Evolutionary conservation across 495 filamentous ascomycete species (phyloP).

Genomic region (Aspergillus bridgeri): DNA sequence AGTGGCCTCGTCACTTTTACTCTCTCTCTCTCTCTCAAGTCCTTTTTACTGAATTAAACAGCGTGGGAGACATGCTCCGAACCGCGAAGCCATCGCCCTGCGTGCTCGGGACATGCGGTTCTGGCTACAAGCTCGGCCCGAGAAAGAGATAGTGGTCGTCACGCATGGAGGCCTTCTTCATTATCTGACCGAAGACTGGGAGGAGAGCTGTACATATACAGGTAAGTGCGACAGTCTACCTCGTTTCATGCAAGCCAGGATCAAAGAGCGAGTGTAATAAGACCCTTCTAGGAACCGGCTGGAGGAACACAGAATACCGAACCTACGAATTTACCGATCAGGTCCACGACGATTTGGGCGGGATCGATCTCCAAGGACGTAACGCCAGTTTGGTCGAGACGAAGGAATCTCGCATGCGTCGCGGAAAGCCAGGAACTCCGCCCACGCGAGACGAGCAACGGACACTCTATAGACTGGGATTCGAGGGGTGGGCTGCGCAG

Average conservation of each 20-base stretch:
- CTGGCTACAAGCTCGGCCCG: slow-evolving; percentile 50
- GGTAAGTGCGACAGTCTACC: slow-evolving; percentile 26
- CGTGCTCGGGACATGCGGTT: slow-evolving; percentile 54
- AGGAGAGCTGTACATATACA: slow-evolving; percentile 40
- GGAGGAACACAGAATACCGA: slow-evolving; percentile 72
- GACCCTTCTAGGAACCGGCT: slow-evolving; percentile 56
- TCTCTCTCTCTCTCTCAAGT: neutral
- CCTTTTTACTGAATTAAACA: neutral
- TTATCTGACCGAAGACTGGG: slow-evolving; percentile 73
- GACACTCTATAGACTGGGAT: neutral
- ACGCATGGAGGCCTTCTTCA: slow-evolving; percentile 60
- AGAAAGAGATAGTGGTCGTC: slow-evolving; percentile 57
- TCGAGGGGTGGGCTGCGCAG: neutral
- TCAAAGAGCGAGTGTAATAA: neutral
- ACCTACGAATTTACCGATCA: slow-evolving; percentile 57
- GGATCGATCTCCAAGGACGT: neutral
- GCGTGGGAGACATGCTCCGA: slow-evolving; percentile 51
- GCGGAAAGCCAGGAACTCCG: slow-evolving; percentile 25
- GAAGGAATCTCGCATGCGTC: slow-evolving; percentile 49
- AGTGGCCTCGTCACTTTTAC: neutral
- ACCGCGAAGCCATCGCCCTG: slow-evolving; percentile 44
- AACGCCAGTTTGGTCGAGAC: slow-evolving; percentile 55
- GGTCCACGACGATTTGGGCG: slow-evolving; percentile 26
- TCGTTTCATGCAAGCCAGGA: neutral
- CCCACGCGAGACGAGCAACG: slow-evolving; percentile 14